Base-by-base conservation (phyloP, 2,329 filamentous ascomycete genomes). In the Venturia effusa region DNA sequence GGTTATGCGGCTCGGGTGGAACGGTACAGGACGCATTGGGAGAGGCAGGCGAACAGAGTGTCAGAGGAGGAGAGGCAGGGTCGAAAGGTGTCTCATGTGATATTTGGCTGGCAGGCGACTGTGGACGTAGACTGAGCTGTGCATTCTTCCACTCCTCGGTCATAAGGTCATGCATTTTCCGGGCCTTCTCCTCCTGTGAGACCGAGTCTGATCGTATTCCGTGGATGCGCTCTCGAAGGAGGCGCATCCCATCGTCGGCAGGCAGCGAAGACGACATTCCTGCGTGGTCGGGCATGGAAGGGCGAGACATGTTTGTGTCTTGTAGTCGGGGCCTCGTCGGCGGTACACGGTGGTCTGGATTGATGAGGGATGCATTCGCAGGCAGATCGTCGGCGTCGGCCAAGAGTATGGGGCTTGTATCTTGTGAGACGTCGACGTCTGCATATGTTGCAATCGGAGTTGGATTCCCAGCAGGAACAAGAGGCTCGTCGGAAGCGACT, bases 171-270 rank as follows among this genome's bases (percentile, higher is more conserved):
- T 81, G 79, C 71, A 81, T 79, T 68, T 75, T 71, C 64, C 71
- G 72, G n/a, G 79, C 79, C 67, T 80, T 80, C 67, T 81, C 79
- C 63, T 78, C 76, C 27, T 77, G 79, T 32, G 76, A 73, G 13
- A 77, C 69, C 0, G 40, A 22, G 64, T 80, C 67, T 57, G 74
- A 73, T 66, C 76, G 72, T 64, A 81, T 79, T 64, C 79, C 71
- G 60, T 80, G 79, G 68, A 81, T 76, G 69, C 78, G 75, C 63
- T 72, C 72, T 34, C 79, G 74, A 54, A 81, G 70, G 64, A 57
- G 48, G 24, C 74, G 74, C 78, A 81, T 81, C 67, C 79, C 79
- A 70, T 81, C 79, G 68, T 81, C 77, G 64, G 76, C 79, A 7
- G 79, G 79, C 67, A 81, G 70, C 62, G 70, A 73, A 67, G 64